Evolutionary conservation across 345 rosid species (phyloP).

Genomic region (Raphanus raphanistrum): DNA sequence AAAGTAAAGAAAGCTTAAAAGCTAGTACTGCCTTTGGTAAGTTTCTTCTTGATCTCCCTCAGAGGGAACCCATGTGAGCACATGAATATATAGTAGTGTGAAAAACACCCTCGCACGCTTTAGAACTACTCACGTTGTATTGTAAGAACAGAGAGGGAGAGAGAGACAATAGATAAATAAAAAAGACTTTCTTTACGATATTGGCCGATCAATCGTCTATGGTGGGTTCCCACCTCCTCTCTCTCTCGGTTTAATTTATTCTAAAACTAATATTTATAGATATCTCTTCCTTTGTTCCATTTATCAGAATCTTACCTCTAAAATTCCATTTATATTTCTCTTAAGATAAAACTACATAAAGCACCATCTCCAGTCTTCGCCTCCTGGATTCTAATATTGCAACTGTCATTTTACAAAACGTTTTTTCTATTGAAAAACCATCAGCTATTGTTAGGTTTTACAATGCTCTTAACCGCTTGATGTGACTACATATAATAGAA

Average conservation of each 20-base stretch:
- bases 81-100: constrained; percentile 53
- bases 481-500: constrained; percentile 31
- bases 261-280: constrained; percentile 30
- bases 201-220: constrained; percentile 44
- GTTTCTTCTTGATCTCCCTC: constrained; percentile 47
- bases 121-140: constrained; percentile 5
- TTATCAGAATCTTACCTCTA: constrained; percentile 11
- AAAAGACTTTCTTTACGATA: constrained; percentile 35
- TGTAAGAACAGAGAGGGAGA: constrained; percentile 28
- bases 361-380: constrained; percentile 21
- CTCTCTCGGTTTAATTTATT: constrained; percentile 18
- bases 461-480: constrained; percentile 33
- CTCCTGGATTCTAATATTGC: constrained; percentile 29
- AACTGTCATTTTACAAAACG: constrained; percentile 31
- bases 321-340: no score
- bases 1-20: constrained; percentile 30
- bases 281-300: constrained; percentile 43
- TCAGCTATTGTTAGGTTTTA: constrained; percentile 28
- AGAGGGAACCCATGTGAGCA: constrained; percentile 51
- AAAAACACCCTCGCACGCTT: constrained; percentile 19
- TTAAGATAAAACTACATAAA: constrained; percentile 17
- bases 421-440: background rate
- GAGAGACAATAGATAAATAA: constrained; percentile 17
- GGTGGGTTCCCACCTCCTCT: constrained; percentile 41
- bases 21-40: constrained; percentile 37